phyloP scores from a whole-genome alignment of 768 basidiomycete species.

The Termitomyces sp. region DNA sequence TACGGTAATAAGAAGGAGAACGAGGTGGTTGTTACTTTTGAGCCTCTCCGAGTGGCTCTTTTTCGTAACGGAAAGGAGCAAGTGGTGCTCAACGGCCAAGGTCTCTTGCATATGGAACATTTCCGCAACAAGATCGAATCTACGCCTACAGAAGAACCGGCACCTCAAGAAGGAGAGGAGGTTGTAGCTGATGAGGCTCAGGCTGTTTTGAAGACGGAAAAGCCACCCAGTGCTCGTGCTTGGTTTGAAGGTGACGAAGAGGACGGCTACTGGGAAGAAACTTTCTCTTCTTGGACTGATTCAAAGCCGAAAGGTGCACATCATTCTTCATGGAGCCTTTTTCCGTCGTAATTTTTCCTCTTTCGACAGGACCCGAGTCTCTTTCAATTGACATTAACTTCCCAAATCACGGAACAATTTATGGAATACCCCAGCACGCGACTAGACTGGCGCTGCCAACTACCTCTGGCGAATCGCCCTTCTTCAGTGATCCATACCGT shows the following conservation, averaged over 20 bases:
- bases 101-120: constrained; percentile 97
- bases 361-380: constrained; percentile 85
- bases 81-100: constrained; percentile 85
- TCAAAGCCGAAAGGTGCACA: constrained; percentile 88
- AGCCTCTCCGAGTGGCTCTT: constrained; percentile 75
- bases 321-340: neutral
- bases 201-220: constrained; percentile 48
- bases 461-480: constrained; percentile 75
- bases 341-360: neutral
- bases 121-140: constrained; percentile 67
- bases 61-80: constrained; percentile 76
- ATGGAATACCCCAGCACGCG: constrained; percentile 96
- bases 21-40: constrained; percentile 68
- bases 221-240: constrained; percentile 45
- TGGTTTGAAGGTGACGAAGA: constrained; percentile 93
- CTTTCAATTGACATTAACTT: constrained; percentile 91
- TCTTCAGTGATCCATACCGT: constrained; percentile 89
- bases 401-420: constrained; percentile 88
- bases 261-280: constrained; percentile 89
- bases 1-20: constrained; percentile 66
- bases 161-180: constrained; percentile 42
- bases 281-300: constrained; percentile 84
- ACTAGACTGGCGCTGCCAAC: constrained; percentile 86
- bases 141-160: constrained; percentile 42
- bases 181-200: constrained; percentile 42